A percentile compares a stretch with the other conserved stretches of the same genome.
phyloP scores from a whole-genome alignment of 306 rosid species.

The Quercus parvula region DNA sequence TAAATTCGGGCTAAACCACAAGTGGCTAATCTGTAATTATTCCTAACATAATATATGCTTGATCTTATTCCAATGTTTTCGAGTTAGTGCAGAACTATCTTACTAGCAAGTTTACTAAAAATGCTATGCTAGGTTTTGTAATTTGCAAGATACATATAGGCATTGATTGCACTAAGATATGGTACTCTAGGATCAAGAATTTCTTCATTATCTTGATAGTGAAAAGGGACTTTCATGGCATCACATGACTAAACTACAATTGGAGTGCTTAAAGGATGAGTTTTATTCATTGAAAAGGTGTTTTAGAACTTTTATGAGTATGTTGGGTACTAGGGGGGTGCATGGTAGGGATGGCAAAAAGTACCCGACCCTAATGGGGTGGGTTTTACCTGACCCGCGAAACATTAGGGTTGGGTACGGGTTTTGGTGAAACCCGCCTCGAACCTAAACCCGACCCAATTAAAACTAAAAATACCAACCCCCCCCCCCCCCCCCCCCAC shows the following conservation, averaged over 20 bases:
- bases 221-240: too few relatives aligned
- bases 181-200: neutral
- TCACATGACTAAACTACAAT: neutral
- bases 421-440: too few relatives aligned
- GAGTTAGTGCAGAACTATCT: neutral
- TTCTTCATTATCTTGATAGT: neutral
- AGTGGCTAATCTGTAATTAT: too few relatives aligned
- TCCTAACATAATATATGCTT: neutral
- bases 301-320: neutral
- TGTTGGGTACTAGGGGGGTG: too few relatives aligned
- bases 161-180: neutral
- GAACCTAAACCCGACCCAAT: too few relatives aligned
- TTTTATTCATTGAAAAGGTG: neutral
- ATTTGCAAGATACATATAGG: neutral
- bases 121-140: neutral
- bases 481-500: too few relatives aligned
- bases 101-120: neutral
- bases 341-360: too few relatives aligned
- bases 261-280: neutral
- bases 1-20: too few relatives aligned
- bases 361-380: too few relatives aligned
- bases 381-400: rapidly evolving
- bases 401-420: too few relatives aligned
- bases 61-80: neutral
- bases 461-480: too few relatives aligned